A percentile compares a stretch with the other conserved stretches of the same genome.
Conservation (phyloP, 2,329 filamentous ascomycete species). For the Hawksworthiomyces lignivorus region DNA sequence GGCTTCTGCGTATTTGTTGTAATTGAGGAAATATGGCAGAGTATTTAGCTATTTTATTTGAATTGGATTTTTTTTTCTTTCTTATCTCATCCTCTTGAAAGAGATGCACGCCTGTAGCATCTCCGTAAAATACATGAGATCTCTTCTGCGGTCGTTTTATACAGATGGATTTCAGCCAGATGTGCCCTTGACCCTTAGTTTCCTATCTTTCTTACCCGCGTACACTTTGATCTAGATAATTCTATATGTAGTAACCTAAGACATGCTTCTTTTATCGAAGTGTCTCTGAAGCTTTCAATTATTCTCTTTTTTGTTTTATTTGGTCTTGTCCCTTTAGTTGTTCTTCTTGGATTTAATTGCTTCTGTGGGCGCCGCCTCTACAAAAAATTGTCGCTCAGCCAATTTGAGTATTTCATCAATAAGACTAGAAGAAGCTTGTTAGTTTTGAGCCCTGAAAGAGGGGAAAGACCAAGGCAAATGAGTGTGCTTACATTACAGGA, state of each 20-base stretch:
- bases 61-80: conserved; percentile 4
- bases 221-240: background rate
- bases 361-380: conserved; percentile 38
- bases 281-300: too few species aligned
- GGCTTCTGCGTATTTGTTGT: too few species aligned
- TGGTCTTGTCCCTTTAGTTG: conserved; percentile 28
- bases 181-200: background rate
- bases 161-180: too few species aligned
- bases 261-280: background rate
- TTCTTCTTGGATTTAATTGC: conserved; percentile 45
- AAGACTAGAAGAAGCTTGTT: conserved; percentile 37
- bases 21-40: too few species aligned
- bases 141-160: too few species aligned
- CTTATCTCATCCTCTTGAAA: too few species aligned
- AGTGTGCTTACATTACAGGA: conserved; percentile 73
- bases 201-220: background rate
- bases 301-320: background rate
- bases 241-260: too few species aligned
- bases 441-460: conserved; percentile 17
- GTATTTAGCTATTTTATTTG: conserved; percentile 1
- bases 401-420: conserved; percentile 82
- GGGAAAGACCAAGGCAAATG: background rate
- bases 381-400: conserved; percentile 61
- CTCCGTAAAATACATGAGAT: too few species aligned
- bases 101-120: too few species aligned